A percentile compares a stretch with the other conserved stretches of the same genome.
Conservation (phyloP, 495 filamentous ascomycete genomes). For the Viridothelium virens region DNA sequence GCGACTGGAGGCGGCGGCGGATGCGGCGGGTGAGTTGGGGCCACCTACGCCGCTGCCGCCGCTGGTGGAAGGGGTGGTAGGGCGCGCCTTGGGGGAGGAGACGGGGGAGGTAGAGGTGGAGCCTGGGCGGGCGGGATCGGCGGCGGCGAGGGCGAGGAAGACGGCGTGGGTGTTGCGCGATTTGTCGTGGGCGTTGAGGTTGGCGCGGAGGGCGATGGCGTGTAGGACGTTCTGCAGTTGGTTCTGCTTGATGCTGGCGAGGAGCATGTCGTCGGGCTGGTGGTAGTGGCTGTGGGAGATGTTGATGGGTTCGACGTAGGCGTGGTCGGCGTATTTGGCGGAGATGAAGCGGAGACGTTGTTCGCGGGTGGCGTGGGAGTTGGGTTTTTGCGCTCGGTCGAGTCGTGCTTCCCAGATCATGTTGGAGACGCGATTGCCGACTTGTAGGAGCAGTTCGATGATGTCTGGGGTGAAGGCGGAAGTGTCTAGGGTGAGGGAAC, state of each 20-base stretch:
- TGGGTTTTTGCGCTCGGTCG: slow-evolving; percentile 62
- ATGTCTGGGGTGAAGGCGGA: slow-evolving; percentile 93
- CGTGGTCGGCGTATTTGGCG: slow-evolving; percentile 80
- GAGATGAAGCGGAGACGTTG: slow-evolving; percentile 89
- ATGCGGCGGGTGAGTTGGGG: no score
- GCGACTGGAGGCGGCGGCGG: slow-evolving; percentile 17
- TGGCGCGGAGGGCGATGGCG: slow-evolving; percentile 78
- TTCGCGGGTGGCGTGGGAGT: slow-evolving; percentile 70
- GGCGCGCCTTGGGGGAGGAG: slow-evolving; percentile 22
- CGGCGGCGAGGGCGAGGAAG: slow-evolving; percentile 87
- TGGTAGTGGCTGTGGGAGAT: slow-evolving; percentile 66
- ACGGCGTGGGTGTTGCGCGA: slow-evolving; percentile 80
- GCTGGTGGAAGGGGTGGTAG: slow-evolving; percentile 31
- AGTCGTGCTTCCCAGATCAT: slow-evolving; percentile 92
- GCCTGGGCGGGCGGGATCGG: slow-evolving; percentile 73
- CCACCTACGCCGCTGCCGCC: no score
- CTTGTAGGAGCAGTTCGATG: slow-evolving; percentile 82
- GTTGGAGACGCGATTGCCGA: slow-evolving; percentile 92
- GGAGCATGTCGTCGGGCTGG: slow-evolving; percentile 77
- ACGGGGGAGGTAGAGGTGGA: slow-evolving; percentile 27
- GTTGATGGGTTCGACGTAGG: slow-evolving; percentile 71
- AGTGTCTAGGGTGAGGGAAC: slow-evolving; percentile 90
- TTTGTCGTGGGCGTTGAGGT: slow-evolving; percentile 79
- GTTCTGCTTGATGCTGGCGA: slow-evolving; percentile 91
- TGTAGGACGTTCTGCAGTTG: slow-evolving; percentile 88